Evolutionary conservation across 202 grass and related monocot species (phyloP).

Genomic region (Hordeum pubiflorum): DNA sequence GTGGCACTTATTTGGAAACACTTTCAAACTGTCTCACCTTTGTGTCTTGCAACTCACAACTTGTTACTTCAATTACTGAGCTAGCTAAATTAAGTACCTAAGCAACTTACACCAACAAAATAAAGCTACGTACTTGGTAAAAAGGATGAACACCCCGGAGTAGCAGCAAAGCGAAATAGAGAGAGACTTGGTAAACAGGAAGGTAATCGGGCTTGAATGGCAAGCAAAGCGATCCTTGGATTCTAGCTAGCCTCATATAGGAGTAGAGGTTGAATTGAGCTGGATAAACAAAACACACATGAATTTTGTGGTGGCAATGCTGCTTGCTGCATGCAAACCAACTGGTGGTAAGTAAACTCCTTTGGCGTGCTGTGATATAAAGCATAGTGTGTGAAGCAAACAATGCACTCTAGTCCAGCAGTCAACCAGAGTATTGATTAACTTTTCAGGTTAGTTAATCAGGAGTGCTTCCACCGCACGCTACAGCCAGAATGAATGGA

Average conservation of each 20-base stretch:
- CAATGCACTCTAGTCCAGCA: background rate
- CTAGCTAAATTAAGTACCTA: background rate
- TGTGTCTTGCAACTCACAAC: background rate
- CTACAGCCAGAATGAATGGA: background rate
- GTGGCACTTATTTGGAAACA: background rate
- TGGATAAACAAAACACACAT: background rate
- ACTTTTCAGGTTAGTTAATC: background rate
- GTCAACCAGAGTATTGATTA: background rate
- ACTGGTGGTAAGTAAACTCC: background rate
- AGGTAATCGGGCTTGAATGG: background rate
- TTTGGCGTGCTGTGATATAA: background rate
- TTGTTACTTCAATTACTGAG: background rate
- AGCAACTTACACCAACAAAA: background rate
- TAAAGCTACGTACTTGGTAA: background rate
- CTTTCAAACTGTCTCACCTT: background rate
- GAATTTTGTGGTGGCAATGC: background rate
- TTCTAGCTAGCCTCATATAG: background rate
- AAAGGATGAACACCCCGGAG: background rate
- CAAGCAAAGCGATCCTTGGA: background rate
- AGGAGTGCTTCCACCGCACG: background rate
- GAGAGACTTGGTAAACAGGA: background rate
- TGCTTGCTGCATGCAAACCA: background rate
- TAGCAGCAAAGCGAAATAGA: background rate
- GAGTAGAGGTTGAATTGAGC: background rate
- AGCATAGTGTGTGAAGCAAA: background rate